Conservation (phyloP, 805 yeast species). For the Starmerella floris region DNA sequence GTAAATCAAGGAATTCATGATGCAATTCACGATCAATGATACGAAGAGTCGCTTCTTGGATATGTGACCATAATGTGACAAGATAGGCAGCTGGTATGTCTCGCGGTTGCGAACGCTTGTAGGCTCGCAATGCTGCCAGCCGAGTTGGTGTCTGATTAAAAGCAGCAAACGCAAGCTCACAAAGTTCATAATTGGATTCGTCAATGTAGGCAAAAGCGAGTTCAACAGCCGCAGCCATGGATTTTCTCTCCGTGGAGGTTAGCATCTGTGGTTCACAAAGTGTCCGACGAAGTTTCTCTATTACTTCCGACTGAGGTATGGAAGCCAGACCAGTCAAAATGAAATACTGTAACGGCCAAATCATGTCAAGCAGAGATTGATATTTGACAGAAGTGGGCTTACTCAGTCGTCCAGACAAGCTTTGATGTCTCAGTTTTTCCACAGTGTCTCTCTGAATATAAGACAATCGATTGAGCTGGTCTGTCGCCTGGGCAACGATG, state of each 20-base stretch:
- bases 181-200: neutral
- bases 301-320: neutral
- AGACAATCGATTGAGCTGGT: neutral
- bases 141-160: conserved; percentile 8
- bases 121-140: conserved; percentile 8
- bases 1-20: conserved; percentile 37
- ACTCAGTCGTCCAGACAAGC: no score
- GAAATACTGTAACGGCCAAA: neutral
- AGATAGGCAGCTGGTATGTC: conserved; percentile 18
- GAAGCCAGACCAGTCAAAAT: neutral
- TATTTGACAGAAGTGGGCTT: neutral
- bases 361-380: neutral
- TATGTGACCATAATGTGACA: conserved; percentile 41
- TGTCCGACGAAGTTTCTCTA: neutral
- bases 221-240: conserved; percentile 2
- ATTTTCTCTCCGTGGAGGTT: conserved; percentile 1
- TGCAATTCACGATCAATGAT: conserved; percentile 57
- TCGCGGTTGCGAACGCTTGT: conserved; percentile 24
- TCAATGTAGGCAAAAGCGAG: conserved; percentile 8
- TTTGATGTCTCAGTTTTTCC: neutral
- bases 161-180: conserved; percentile 8
- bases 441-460: neutral
- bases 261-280: conserved; percentile 3
- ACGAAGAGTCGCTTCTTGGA: conserved; percentile 47
- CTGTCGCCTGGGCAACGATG: neutral